Evolutionary conservation across 2,329 filamentous ascomycete genomes (phyloP), one percentile per base, ranked within the genome.

Genomic region (Talaromyces sp.): DNA sequence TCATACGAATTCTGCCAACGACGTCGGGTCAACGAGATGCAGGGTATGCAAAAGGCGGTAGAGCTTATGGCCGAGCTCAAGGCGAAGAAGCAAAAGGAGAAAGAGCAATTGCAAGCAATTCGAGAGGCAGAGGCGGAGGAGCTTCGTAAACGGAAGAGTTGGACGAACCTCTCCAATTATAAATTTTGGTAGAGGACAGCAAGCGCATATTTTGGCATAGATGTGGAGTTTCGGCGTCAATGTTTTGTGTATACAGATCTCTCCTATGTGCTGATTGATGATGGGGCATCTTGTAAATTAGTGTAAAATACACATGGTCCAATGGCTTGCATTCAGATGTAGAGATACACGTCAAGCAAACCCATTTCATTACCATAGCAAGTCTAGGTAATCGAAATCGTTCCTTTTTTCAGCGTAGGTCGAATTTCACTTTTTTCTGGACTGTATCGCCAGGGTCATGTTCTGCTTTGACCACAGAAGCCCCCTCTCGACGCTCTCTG

Each of bases 1-100:
- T 89, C 89, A 60, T 95, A 93, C 78, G 92, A 97, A 78, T 92
- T 90, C 73, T 98, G 94, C 79, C 88, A 93, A 73, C 88, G 88
- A 70, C 85, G 86, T 67, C 84, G 93, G 66, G 83, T 86, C 57
- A 84, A 89, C 67, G 94, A 98, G 78, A 86, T 89, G 71, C 87
- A 88, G 67, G 90, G 92, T 67, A 94, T 99, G 88, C 90, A 90
- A 76, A 84, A 92, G 69, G 91, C 91, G 3, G 89, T 96, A 63
- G 92, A 96, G 74, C 86, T 95, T 65, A 89, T 94, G 76, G 88
- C 90, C 73, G 83, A 86, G 71, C 88, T 93, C 76, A 88, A 91
- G 72, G 82, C 84, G 4, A 87, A 90, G 76, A 85, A 88, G 74
- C 84, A 88, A 70, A 77, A 75, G 66, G 78, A 81, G 52, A 81